A percentile compares a stretch with the other conserved stretches of the same genome.
phyloP scores from a whole-genome alignment of 2,329 filamentous ascomycete species.

The Clonostachys rosea region DNA sequence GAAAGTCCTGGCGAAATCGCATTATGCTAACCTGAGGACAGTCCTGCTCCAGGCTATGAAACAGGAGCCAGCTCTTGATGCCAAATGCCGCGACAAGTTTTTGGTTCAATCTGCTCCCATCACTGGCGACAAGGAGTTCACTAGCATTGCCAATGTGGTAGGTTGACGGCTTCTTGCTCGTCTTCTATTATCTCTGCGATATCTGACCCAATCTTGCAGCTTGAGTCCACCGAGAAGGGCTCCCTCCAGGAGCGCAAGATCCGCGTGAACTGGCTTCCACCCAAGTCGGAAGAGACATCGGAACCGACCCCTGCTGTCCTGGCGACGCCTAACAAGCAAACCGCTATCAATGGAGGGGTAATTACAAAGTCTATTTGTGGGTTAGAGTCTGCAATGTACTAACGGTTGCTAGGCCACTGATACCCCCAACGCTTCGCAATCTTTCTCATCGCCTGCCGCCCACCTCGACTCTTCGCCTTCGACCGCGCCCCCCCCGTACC shows the following conservation, averaged over 20 bases:
- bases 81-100: conserved; percentile 96
- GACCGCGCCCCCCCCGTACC: conserved; percentile 23
- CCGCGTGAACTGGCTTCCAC: conserved; percentile 76
- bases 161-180: conserved; percentile 19
- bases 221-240: conserved; percentile 73
- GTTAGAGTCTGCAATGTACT: conserved; percentile 11
- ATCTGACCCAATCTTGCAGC: conserved; percentile 43
- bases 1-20: conserved; percentile 10
- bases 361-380: not conserved
- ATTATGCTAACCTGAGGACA: conserved; percentile 22
- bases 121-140: conserved; percentile 76
- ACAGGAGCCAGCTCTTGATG: conserved; percentile 79
- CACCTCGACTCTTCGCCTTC: conserved; percentile 21
- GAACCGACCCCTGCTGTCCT: conserved; percentile 10
- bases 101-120: conserved; percentile 89
- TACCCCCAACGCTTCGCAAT: conserved; percentile 38
- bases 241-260: conserved; percentile 93
- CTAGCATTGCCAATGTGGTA: conserved; percentile 78
- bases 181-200: not conserved
- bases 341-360: conserved; percentile 30
- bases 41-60: conserved; percentile 98
- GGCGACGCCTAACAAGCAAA: conserved; percentile 34
- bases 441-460: conserved; percentile 38
- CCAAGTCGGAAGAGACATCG: conserved; percentile 38
- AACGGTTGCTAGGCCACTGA: conserved; percentile 20